Percentiles rank a stretch among this genome's conserved stretches.
Conservation (phyloP, 140 eudicot species). For the Bidens hawaiensis region DNA sequence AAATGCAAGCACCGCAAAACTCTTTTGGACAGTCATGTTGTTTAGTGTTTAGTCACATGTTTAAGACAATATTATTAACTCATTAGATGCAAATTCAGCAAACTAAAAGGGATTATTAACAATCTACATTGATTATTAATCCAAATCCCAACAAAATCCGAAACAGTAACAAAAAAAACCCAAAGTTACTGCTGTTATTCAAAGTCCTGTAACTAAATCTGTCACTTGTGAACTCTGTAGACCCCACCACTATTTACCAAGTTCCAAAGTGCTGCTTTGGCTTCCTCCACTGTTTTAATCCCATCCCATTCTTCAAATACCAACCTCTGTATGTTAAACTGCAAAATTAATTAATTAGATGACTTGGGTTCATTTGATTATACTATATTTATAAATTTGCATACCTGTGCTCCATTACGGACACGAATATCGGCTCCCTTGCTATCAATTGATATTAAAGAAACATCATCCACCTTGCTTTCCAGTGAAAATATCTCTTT, state of each 20-base stretch:
- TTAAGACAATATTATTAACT: no score
- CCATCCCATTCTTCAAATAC: constrained; percentile 74
- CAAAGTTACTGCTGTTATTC: not conserved
- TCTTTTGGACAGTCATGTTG: no score
- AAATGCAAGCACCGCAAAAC: no score
- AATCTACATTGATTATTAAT: not conserved
- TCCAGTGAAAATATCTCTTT: constrained; percentile 72
- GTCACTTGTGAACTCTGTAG: constrained; percentile 10
- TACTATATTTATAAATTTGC: not conserved
- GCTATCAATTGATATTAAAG: constrained; percentile 90
- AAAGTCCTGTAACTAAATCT: not conserved
- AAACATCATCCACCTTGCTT: constrained; percentile 82
- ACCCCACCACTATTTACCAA: constrained; percentile 37
- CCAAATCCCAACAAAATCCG: not conserved
- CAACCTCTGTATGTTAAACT: constrained; percentile 93
- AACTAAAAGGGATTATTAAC: not conserved
- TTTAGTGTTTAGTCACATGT: no score
- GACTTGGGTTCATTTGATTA: not conserved
- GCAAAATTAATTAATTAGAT: not conserved
- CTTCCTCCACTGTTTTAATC: constrained; percentile 86
- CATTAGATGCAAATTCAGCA: not conserved
- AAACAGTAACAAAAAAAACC: not conserved
- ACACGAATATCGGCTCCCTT: constrained; percentile 92
- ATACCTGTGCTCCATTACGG: constrained; percentile 93
- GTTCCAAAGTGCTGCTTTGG: constrained; percentile 78